phyloP scores from a whole-genome alignment of 192 early-diverging fungal species.

The Linnemannia exigua region DNA sequence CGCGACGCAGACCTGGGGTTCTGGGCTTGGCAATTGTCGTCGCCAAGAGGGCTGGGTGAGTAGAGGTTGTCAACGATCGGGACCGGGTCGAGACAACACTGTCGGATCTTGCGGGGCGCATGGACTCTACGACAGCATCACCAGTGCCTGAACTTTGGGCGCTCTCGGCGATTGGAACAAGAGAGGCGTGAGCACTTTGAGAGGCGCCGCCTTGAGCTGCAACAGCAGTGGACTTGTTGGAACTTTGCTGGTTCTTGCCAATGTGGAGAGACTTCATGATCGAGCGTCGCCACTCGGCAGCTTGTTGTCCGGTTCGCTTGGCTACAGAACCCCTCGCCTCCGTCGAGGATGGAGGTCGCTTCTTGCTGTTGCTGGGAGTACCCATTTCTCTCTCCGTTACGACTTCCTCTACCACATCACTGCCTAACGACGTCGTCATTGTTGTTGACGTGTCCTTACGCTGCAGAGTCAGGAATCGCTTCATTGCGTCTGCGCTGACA shows the following conservation, averaged over 20 bases:
- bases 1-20: conserved; percentile 19
- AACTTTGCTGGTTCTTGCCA: conserved; percentile 12
- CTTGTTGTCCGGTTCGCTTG: neutral
- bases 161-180: neutral
- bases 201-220: neutral
- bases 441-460: neutral
- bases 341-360: conserved; percentile 25
- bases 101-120: conserved; percentile 14
- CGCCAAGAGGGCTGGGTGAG: conserved; percentile 32
- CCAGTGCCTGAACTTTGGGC: neutral
- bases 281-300: conserved; percentile 32
- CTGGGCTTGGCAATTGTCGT: conserved; percentile 21
- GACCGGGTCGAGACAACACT: conserved; percentile 29
- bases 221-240: neutral
- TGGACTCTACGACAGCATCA: conserved; percentile 16
- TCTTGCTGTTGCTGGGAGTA: conserved; percentile 23
- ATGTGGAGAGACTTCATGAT: conserved; percentile 43
- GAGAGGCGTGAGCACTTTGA: neutral
- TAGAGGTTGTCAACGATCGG: conserved; percentile 32
- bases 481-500: conserved; percentile 32
- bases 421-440: neutral
- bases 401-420: neutral
- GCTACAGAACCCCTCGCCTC: neutral
- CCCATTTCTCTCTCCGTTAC: neutral
- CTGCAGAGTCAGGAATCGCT: conserved; percentile 27